Base-by-base conservation (phyloP, 2,329 filamentous ascomycete genomes). In the Eutypella sp. region DNA sequence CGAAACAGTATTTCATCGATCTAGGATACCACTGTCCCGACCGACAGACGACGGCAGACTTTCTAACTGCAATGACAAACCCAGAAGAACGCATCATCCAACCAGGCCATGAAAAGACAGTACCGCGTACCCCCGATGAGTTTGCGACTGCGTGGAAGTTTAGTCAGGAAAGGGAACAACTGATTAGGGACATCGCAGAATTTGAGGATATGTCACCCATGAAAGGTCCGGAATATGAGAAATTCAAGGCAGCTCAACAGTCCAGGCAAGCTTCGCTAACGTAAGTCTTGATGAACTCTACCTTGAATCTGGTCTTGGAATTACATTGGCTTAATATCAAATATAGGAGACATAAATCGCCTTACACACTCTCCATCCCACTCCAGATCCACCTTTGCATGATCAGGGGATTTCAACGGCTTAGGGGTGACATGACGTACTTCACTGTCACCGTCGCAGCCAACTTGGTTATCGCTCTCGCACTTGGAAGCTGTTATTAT, bases 1-100 rank as follows among this genome's bases (percentile, higher is more conserved):
- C 83, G 1, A 82, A 75, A 53, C 59, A 68, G 10, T 87, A 81
- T 59, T 87, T 87, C 54, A 66, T 79, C 46, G 65, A 73, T 10
- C 67, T 87, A 43, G 84, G 84, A 0, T 89, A 86, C 49, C 69
- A 78, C 10, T 85, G 64, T 23, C 68, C 69, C 0, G 57, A 61
- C 0, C 57, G 70, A 23, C 68, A 82, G 54, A 89, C 85, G 0
- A 87, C 84, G 1, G 81, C 85, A 0, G 85, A 89, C 57, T 89
- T 88, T 61, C 62, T 89, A 16, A 88, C 47, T 22, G 41, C 44
- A 3, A 82, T 85, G 13, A 85, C 82, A 2, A 82, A 86, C 56
- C 75, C 78, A 2, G 74, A 72, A 4, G 82, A 84, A 54, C 73
- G 82, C 37, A 69, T 75, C 22, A 82, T 84, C 60, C 73, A 78